phyloP scores from a whole-genome alignment of 495 filamentous ascomycete genomes.

The Acidomyces sp. region DNA sequence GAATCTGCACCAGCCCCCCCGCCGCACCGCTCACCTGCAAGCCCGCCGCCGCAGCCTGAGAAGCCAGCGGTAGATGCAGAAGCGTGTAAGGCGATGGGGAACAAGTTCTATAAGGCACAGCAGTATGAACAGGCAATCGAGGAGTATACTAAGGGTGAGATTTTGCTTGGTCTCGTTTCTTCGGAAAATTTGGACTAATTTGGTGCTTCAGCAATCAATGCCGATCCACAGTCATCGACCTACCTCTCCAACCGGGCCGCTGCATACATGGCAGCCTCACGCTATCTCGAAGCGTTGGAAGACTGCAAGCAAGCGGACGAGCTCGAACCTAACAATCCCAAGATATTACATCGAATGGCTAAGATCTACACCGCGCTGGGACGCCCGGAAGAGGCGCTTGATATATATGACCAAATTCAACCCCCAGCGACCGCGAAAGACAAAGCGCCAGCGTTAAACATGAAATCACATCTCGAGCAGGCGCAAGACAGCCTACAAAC shows the following conservation, averaged over 20 bases:
- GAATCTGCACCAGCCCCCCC: constrained; percentile 59
- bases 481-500: constrained; percentile 62
- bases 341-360: constrained; percentile 76
- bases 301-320: constrained; percentile 71
- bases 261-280: constrained; percentile 72
- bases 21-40: constrained; percentile 55
- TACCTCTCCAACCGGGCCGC: constrained; percentile 93
- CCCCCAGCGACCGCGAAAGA: constrained; percentile 75
- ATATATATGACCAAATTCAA: constrained; percentile 57
- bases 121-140: constrained; percentile 75
- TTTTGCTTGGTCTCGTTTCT: not conserved
- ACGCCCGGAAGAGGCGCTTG: constrained; percentile 69
- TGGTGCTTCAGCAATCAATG: constrained; percentile 55
- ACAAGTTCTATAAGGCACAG: constrained; percentile 89
- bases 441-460: constrained; percentile 60
- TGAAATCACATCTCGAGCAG: constrained; percentile 68
- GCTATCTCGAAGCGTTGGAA: constrained; percentile 65
- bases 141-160: constrained; percentile 83
- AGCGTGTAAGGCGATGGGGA: constrained; percentile 78
- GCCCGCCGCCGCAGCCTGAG: constrained; percentile 36
- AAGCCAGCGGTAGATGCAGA: constrained; percentile 57
- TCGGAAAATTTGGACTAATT: too few species aligned
- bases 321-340: constrained; percentile 66
- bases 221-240: constrained; percentile 63
- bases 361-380: constrained; percentile 80